Percentiles rank a stretch among this genome's conserved stretches.
These are phyloP conservation scores for Vigna nakashimae DNA, from an alignment of 306 rosid genomes.

Conservation along the genomic window DNA sequence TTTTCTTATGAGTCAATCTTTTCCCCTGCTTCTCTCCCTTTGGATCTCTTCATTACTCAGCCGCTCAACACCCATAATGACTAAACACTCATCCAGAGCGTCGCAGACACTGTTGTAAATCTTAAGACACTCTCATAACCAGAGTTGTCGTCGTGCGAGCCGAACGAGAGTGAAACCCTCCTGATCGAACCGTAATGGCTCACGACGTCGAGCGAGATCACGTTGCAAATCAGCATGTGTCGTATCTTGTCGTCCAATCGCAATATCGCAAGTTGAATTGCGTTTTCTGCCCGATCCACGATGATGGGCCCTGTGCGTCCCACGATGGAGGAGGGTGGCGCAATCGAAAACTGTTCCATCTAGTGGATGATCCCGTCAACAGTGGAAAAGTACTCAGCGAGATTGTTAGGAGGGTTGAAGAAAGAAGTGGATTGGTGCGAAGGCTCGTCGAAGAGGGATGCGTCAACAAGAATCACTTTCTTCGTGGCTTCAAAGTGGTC, in stretches of 20 bases:
- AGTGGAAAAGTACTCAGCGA: conserved; percentile 69
- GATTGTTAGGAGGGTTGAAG: conserved; percentile 59
- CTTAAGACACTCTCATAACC: conserved; percentile 91
- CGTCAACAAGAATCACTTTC: conserved; percentile 71
- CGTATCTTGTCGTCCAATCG: conserved; percentile 90
- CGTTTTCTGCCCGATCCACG: conserved; percentile 80
- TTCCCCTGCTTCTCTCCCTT: no score
- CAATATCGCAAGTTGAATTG: conserved; percentile 88
- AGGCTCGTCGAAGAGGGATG: conserved; percentile 47
- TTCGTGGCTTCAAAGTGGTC: conserved; percentile 73
- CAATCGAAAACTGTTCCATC: background rate
- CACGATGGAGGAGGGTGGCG: no score
- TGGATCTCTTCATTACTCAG: no score
- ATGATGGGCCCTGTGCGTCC: background rate
- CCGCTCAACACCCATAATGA: no score
- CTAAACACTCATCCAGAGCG: no score
- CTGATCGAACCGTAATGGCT: conserved; percentile 73
- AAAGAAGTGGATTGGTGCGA: conserved; percentile 47
- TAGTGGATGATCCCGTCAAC: conserved; percentile 73
- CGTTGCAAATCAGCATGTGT: conserved; percentile 69
- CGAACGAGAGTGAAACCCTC: conserved; percentile 66
- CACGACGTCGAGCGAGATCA: conserved; percentile 76
- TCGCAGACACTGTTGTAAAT: conserved; percentile 75
- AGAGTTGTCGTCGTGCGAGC: conserved; percentile 65
- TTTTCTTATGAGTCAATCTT: no score